A percentile compares a stretch with the other conserved stretches of the same genome.
These are phyloP conservation scores for Asterionellopsis glacialis DNA, from an alignment of 108 stramenopile genomes.

Conservation along the genomic window DNA sequence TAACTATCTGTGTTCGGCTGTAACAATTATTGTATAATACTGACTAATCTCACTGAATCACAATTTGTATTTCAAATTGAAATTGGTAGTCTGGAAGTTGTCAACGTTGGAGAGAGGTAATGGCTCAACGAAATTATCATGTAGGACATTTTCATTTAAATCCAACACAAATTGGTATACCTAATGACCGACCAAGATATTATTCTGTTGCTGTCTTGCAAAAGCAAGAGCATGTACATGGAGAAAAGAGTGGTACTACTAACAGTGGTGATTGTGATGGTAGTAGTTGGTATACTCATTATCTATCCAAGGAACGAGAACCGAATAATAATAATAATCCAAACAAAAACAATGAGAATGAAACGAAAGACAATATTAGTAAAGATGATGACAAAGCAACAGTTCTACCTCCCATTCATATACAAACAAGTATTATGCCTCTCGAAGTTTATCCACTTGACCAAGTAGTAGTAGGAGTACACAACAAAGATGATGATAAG, in stretches of 20 bases:
- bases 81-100: slow-evolving; percentile 40
- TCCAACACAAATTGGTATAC: slow-evolving; percentile 77
- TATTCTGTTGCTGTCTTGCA: slow-evolving; percentile 44
- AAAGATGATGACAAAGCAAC: background rate
- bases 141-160: slow-evolving; percentile 69
- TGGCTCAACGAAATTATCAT: slow-evolving; percentile 46
- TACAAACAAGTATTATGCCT: no score
- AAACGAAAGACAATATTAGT: no score
- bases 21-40: background rate
- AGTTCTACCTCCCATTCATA: background rate
- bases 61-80: background rate
- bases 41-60: no score
- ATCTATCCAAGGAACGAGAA: background rate
- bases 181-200: slow-evolving; percentile 87
- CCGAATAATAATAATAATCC: no score
- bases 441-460: no score
- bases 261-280: background rate
- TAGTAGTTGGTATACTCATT: background rate
- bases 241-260: background rate
- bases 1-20: no score
- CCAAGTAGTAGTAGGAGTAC: no score
- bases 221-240: background rate
- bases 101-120: slow-evolving; percentile 33
- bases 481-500: no score
- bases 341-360: no score